Evolutionary conservation across 306 rosid species (phyloP).

Genomic region (Cucumis cinereus): DNA sequence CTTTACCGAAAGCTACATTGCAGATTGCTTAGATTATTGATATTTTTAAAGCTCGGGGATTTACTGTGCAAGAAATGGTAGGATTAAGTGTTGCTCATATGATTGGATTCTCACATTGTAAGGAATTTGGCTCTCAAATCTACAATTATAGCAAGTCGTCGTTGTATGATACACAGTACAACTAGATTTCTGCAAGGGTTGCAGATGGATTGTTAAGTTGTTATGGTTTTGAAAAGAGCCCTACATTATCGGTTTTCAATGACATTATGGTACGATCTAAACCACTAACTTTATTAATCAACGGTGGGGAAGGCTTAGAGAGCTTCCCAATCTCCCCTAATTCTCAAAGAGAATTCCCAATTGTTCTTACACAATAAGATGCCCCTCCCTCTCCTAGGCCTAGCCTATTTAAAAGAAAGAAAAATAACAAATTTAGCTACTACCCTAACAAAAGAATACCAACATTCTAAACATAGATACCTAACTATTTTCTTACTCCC

Average conservation of each 20-base stretch:
- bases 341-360: no score
- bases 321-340: no score
- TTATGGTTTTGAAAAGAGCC: slow-evolving; percentile 34
- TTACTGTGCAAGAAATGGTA: slow-evolving; percentile 56
- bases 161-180: slow-evolving; percentile 28
- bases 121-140: slow-evolving; percentile 30
- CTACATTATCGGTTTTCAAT: slow-evolving; percentile 63
- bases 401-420: no score
- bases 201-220: slow-evolving; percentile 29
- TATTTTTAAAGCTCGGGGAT: slow-evolving; percentile 43
- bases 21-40: slow-evolving; percentile 28
- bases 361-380: no score
- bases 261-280: no score
- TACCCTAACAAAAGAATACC: no score
- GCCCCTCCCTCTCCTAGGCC: no score
- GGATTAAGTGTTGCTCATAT: slow-evolving; percentile 80
- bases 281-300: no score
- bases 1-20: slow-evolving; percentile 50
- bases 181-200: slow-evolving; percentile 42
- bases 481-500: no score
- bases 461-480: no score
- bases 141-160: slow-evolving; percentile 27
- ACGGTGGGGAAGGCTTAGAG: no score
- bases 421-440: no score
- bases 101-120: slow-evolving; percentile 68